Base-by-base conservation (phyloP, 805 yeast species). In the Wickerhamiella siamensis region DNA sequence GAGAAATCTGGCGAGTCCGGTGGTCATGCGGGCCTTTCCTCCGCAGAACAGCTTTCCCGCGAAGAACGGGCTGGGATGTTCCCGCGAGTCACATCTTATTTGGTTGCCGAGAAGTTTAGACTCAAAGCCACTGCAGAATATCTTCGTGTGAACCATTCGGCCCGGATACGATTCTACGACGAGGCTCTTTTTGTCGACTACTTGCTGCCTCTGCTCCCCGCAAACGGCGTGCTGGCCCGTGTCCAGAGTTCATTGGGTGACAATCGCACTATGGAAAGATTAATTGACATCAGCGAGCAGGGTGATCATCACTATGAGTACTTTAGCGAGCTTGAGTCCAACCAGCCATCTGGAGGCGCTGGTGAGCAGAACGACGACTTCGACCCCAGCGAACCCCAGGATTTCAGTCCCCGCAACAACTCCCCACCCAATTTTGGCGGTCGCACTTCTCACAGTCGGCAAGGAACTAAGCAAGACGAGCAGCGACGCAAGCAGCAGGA, bases 181-280 rank as follows among this genome's bases (percentile, higher is more conserved):
- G 96, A 88, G 52, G 94, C 84, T n/a, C 62, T 91, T 19, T 88
- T 87, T 54, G 88, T 82, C 5, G 94, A 94, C 1, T 88, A 87
- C 54, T 72, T 84, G 22, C 64, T 88, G 32, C 98, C 97, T 0
- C 65, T 87, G 21, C 63, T 84, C 2, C 93, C 95, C 0, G 96
- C 96, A 3, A 54, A 58, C 36, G 57, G 50, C 61, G 33, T 67
- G 43, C 58, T 63, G 31, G 53, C 53, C 22, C 48, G 65, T n/a
- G 54, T 61, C 16, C 50, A 51, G 43, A 54, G 60, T 36, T 54
- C 62, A 26, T 52, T 57, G 5, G 59, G 63, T 12, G 65, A 63
- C 32, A 64, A 65, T 39, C 57, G 59, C 43, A 61, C 70, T 46
- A 78, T 87, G 74, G 95, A 87, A 57, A 73, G 75, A 36, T 64